Percentiles rank a stretch among this genome's conserved stretches.
These are phyloP conservation scores for Trichoderma endophyticum DNA, from an alignment of 2,329 filamentous ascomycete species.

Conservation along the genomic window DNA sequence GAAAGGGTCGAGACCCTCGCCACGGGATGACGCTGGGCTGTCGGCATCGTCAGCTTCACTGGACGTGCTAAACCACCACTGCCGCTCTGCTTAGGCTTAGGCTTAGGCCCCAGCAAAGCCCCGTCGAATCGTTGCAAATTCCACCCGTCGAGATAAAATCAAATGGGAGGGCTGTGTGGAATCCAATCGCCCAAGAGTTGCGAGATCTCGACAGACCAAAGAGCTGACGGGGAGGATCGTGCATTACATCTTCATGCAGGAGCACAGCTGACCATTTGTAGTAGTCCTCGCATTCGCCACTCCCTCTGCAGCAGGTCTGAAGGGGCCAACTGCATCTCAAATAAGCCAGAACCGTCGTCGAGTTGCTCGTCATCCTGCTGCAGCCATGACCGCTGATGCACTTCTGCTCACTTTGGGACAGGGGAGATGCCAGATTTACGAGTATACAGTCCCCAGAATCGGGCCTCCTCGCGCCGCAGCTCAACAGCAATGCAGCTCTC, in stretches of 20 bases:
- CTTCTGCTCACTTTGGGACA: neutral
- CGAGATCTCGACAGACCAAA: neutral
- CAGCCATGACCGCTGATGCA: neutral
- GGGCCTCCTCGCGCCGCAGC: neutral
- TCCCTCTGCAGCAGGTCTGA: neutral
- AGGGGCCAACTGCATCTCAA: neutral
- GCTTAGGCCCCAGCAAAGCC: neutral
- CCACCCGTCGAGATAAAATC: neutral
- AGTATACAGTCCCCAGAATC: neutral
- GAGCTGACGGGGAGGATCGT: slow-evolving; percentile 6
- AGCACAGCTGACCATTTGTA: slow-evolving; percentile 12
- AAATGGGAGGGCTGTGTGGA: neutral
- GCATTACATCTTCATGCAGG: slow-evolving; percentile 8
- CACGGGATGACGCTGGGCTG: neutral
- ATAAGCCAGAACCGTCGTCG: neutral
- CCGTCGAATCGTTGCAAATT: neutral
- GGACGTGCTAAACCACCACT: neutral
- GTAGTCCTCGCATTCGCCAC: neutral
- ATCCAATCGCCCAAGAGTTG: neutral
- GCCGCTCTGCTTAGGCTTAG: neutral
- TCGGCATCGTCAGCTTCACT: neutral
- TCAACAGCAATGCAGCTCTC: neutral
- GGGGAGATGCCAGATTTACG: slow-evolving; percentile 6
- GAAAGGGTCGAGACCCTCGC: neutral
- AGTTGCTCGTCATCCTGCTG: neutral